Evolutionary conservation across 805 yeast genomes (phyloP).

Genomic region (Blastobotrys peoriensis): DNA sequence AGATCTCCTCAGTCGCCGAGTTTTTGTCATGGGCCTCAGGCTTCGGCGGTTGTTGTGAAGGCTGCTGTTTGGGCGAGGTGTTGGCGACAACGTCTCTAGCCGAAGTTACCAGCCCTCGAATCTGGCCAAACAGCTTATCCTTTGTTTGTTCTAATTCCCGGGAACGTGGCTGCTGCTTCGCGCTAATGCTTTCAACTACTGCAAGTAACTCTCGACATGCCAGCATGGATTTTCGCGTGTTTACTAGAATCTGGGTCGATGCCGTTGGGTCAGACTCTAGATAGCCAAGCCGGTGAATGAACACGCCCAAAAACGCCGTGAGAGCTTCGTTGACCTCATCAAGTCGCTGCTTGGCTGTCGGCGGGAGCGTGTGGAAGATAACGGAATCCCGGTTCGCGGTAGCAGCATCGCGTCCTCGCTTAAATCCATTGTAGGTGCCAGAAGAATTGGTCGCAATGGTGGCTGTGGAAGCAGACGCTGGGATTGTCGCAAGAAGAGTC

Average conservation of each 20-base stretch:
- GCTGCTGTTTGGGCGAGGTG: slow-evolving; percentile 1
- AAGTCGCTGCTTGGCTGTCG: slow-evolving; percentile 29
- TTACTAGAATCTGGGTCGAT: slow-evolving; percentile 27
- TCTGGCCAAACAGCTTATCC: slow-evolving; percentile 30
- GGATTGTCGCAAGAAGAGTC: not conserved
- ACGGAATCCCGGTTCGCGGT: slow-evolving; percentile 20
- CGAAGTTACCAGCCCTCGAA: slow-evolving; percentile 30
- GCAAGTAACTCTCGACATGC: slow-evolving; percentile 35
- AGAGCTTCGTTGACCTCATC: slow-evolving; percentile 32
- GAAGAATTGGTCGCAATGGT: not conserved
- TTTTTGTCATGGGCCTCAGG: not conserved
- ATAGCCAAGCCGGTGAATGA: slow-evolving; percentile 25
- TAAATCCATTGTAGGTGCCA: not conserved
- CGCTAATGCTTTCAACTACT: slow-evolving; percentile 29
- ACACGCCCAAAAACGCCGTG: slow-evolving; percentile 29
- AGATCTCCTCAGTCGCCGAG: not conserved
- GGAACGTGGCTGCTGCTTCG: slow-evolving; percentile 23
- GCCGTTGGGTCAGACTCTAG: slow-evolving; percentile 28
- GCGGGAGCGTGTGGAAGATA: slow-evolving; percentile 22
- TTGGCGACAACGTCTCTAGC: slow-evolving; percentile 33
- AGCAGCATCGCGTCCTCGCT: not conserved
- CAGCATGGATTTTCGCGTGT: slow-evolving; percentile 34
- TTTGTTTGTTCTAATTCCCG: slow-evolving; percentile 29
- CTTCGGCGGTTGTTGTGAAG: no score
- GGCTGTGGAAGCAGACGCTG: no score